These are phyloP conservation scores for Candida succiphila DNA, from an alignment of 805 yeast genomes.

Conservation along the genomic window DNA sequence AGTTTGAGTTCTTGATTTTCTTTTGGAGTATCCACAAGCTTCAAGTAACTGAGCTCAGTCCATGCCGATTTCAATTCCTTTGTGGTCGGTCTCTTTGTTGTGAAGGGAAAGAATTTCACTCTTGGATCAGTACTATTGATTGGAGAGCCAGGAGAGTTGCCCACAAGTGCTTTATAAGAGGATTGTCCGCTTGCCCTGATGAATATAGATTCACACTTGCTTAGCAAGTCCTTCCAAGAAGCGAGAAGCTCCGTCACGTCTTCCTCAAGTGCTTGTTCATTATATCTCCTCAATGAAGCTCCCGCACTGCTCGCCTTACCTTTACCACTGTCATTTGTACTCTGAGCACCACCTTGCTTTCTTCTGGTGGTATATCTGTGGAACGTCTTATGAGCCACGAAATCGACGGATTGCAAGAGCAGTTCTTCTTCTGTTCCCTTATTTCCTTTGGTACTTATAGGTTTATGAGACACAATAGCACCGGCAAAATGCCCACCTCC, in stretches of 20 bases:
- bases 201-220: conserved; percentile 59
- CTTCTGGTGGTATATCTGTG: conserved; percentile 94
- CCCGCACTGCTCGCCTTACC: conserved; percentile 98
- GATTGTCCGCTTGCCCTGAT: conserved; percentile 72
- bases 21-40: conserved; percentile 45
- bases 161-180: conserved; percentile 49
- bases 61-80: conserved; percentile 77
- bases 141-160: conserved; percentile 35
- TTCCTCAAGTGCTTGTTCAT: conserved; percentile 70
- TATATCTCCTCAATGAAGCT: conserved; percentile 77
- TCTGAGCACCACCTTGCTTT: conserved; percentile 96
- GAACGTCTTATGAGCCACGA: conserved; percentile 73
- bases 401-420: conserved; percentile 53
- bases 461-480: conserved; percentile 74
- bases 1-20: conserved; percentile 22
- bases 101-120: conserved; percentile 70
- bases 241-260: conserved; percentile 67
- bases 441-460: conserved; percentile 46
- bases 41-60: conserved; percentile 61
- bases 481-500: conserved; percentile 99
- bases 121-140: conserved; percentile 46
- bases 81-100: conserved; percentile 80
- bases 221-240: conserved; percentile 54
- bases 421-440: conserved; percentile 35
- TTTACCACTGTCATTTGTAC: conserved; percentile 82